phyloP scores from a whole-genome alignment of 768 basidiomycete genomes.

The Obba rivulosa region DNA sequence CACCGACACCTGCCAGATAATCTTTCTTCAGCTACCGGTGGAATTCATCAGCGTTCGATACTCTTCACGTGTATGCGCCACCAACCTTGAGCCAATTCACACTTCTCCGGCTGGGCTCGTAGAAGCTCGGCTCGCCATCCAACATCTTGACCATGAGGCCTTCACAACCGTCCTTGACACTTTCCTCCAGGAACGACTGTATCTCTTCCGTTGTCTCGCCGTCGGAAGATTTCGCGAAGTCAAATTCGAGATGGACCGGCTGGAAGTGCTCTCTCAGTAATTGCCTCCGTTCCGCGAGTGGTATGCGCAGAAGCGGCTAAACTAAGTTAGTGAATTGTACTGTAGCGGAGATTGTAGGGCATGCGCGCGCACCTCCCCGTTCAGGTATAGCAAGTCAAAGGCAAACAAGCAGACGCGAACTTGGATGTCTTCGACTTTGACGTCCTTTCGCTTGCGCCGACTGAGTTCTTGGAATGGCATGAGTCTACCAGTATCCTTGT shows the following conservation, averaged over 20 bases:
- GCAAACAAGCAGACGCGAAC: slow-evolving; percentile 95
- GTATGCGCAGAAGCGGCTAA: slow-evolving; percentile 77
- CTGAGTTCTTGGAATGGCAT: slow-evolving; percentile 99
- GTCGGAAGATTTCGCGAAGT: slow-evolving; percentile 89
- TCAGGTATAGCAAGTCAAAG: slow-evolving; percentile 93
- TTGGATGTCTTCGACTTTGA: slow-evolving; percentile 96
- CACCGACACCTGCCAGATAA: slow-evolving; percentile 93
- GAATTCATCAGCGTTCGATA: slow-evolving; percentile 1
- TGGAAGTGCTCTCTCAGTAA: slow-evolving; percentile 78
- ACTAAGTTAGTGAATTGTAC: not conserved
- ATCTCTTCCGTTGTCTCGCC: slow-evolving; percentile 90
- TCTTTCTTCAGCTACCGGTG: slow-evolving; percentile 88
- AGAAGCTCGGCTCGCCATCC: slow-evolving; percentile 84
- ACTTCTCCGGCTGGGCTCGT: slow-evolving; percentile 92
- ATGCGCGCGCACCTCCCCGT: slow-evolving; percentile 77
- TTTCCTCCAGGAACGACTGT: slow-evolving; percentile 89
- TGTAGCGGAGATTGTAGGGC: not conserved
- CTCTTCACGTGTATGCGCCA: not conserved
- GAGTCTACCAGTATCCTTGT: slow-evolving; percentile 74
- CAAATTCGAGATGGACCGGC: slow-evolving; percentile 82
- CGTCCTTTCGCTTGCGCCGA: slow-evolving; percentile 92
- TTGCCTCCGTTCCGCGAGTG: slow-evolving; percentile 70
- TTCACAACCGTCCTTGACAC: slow-evolving; percentile 97
- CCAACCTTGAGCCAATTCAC: slow-evolving; percentile 97
- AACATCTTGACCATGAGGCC: slow-evolving; percentile 99